Conservation (phyloP, 2,329 filamentous ascomycete genomes). For the Ceratocystis destructans region DNA sequence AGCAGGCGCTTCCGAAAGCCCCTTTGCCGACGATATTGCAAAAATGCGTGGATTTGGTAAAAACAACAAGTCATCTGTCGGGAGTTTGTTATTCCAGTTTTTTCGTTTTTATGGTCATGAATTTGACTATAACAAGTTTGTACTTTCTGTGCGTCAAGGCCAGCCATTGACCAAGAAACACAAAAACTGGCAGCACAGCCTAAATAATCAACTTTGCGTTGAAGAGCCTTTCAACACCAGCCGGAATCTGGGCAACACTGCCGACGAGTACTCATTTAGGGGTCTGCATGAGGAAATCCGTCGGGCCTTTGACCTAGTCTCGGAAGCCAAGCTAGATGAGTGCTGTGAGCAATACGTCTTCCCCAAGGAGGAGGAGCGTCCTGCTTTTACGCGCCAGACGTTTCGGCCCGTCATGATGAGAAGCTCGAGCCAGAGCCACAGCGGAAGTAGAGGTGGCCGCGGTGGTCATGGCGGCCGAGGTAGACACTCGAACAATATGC, state of each 20-base stretch:
- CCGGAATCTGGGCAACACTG: constrained; percentile 88
- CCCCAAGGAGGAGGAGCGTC: constrained; percentile 62
- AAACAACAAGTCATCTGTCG: constrained; percentile 68
- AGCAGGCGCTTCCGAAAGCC: constrained; percentile 50
- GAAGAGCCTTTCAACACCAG: constrained; percentile 90
- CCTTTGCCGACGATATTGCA: constrained; percentile 77
- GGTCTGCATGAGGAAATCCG: constrained; percentile 83
- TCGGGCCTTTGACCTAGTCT: constrained; percentile 71
- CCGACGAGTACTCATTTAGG: constrained; percentile 84
- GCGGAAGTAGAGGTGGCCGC: constrained; percentile 31
- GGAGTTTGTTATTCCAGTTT: constrained; percentile 84
- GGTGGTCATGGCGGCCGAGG: constrained; percentile 31
- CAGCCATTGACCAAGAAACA: constrained; percentile 65
- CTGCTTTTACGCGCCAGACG: constrained; percentile 43
- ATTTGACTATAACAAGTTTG: constrained; percentile 73
- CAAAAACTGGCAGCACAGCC: constrained; percentile 71
- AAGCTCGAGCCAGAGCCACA: constrained; percentile 47
- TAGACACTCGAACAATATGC: constrained; percentile 32
- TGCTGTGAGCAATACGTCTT: constrained; percentile 82
- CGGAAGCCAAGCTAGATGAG: constrained; percentile 62
- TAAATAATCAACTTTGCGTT: constrained; percentile 79
- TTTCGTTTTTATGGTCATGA: constrained; percentile 92
- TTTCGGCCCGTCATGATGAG: constrained; percentile 42
- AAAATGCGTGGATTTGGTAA: constrained; percentile 59
- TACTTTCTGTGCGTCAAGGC: constrained; percentile 74